Evolutionary conservation across 495 filamentous ascomycete genomes (phyloP).

Genomic region (Aspergillus nidulans): DNA sequence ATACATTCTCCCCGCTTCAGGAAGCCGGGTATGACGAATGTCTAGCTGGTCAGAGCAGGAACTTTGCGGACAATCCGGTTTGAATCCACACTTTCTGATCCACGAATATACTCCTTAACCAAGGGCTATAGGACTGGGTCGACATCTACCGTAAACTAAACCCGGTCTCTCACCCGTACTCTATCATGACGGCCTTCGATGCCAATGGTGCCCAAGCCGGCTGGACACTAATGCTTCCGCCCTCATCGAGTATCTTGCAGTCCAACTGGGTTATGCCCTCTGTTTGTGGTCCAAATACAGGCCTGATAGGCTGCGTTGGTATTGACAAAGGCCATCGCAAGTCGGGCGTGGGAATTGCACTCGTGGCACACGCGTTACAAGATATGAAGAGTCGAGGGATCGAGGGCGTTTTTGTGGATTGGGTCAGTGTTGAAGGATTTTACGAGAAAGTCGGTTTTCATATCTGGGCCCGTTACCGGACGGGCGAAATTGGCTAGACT

Average conservation of each 20-base stretch:
- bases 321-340: slow-evolving; percentile 38
- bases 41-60: slow-evolving; percentile 38
- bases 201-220: slow-evolving; percentile 38
- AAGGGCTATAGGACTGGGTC: slow-evolving; percentile 46
- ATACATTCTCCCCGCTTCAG: slow-evolving; percentile 39
- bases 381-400: slow-evolving; percentile 45
- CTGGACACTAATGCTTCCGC: slow-evolving; percentile 48
- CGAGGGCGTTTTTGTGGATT: slow-evolving; percentile 48
- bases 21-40: slow-evolving; percentile 42
- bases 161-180: slow-evolving; percentile 34
- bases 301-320: slow-evolving; percentile 48
- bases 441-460: slow-evolving; percentile 48
- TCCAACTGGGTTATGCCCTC: slow-evolving; percentile 44
- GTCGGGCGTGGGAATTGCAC: slow-evolving; percentile 42
- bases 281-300: slow-evolving; percentile 41
- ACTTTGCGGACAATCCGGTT: slow-evolving; percentile 40
- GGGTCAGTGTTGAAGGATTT: slow-evolving; percentile 45
- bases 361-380: slow-evolving; percentile 46
- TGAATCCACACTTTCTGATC: too few species aligned
- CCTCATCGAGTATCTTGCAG: slow-evolving; percentile 24
- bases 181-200: slow-evolving; percentile 45
- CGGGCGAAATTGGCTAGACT: slow-evolving; percentile 24
- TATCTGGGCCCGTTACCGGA: slow-evolving; percentile 41
- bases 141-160: slow-evolving; percentile 39
- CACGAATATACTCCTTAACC: too few species aligned